phyloP scores from a whole-genome alignment of 2,329 filamentous ascomycete species.

The Leptographium procerum region DNA sequence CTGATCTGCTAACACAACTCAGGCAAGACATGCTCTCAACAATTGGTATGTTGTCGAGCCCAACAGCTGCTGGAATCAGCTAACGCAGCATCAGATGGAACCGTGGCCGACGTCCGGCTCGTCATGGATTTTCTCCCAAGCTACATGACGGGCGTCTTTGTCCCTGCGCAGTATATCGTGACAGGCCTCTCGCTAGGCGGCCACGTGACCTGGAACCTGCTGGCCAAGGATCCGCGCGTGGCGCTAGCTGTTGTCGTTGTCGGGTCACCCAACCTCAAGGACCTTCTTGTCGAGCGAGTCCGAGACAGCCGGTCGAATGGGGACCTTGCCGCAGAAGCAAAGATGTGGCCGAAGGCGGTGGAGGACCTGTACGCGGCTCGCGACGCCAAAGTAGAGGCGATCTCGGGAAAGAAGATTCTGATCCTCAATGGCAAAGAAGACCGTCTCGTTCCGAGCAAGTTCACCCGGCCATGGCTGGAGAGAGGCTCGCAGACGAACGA shows the following conservation, averaged over 20 bases:
- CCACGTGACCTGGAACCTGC: slow-evolving; percentile 1
- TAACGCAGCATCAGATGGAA: background rate
- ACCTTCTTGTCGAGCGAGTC: background rate
- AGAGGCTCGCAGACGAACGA: background rate
- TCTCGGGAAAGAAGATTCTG: background rate
- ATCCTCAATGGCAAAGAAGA: slow-evolving; percentile 2
- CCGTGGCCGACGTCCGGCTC: background rate
- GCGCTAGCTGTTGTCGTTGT: background rate
- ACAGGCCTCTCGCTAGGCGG: slow-evolving; percentile 2
- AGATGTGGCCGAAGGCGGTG: background rate
- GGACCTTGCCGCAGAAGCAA: background rate
- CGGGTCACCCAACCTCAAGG: background rate
- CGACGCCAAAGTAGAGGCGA: background rate
- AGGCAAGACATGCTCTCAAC: slow-evolving; percentile 2
- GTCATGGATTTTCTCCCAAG: background rate
- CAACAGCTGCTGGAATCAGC: background rate
- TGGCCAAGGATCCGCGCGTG: background rate
- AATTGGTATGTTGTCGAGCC: background rate
- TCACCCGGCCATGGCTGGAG: background rate
- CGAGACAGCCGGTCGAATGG: background rate
- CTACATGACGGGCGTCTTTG: background rate
- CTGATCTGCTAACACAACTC: background rate
- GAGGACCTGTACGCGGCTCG: background rate
- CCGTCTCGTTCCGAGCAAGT: background rate
- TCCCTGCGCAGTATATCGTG: background rate